phyloP scores from a whole-genome alignment of 495 filamentous ascomycete genomes.

The Aspergillus sclerotioniger region DNA sequence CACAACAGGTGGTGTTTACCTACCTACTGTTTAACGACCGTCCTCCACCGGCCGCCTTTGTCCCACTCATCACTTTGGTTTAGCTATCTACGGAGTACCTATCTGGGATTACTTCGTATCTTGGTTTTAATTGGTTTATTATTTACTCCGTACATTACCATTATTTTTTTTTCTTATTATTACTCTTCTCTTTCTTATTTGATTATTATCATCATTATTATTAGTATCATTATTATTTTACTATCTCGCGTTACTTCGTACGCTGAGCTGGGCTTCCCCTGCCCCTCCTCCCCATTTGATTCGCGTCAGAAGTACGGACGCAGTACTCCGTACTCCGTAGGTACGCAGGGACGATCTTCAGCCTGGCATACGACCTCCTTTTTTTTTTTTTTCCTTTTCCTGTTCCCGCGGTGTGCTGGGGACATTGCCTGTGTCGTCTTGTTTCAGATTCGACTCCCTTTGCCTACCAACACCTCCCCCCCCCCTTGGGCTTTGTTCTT shows the following conservation, averaged over 20 bases:
- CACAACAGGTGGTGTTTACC: background rate
- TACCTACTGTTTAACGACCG: no score
- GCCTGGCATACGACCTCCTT: constrained; percentile 10
- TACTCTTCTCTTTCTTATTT: no score
- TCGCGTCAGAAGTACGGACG: constrained; percentile 8
- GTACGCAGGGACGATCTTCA: background rate
- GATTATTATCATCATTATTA: no score
- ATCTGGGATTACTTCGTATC: background rate
- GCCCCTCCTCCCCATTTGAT: background rate
- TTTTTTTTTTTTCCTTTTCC: constrained; percentile 6
- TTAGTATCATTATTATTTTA: no score
- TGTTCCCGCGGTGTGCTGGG: background rate
- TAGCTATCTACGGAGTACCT: background rate
- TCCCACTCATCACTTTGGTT: no score
- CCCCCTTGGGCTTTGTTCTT: background rate
- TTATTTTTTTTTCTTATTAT: background rate
- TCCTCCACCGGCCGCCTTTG: background rate
- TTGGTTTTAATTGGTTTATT: background rate
- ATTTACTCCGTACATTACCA: background rate
- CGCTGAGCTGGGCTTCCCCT: no score
- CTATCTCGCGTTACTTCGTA: no score
- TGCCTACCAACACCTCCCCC: background rate
- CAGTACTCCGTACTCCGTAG: background rate
- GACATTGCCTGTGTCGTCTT: background rate
- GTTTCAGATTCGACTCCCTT: constrained; percentile 3